Evolutionary conservation across 352 stramenopile species (phyloP).

Genomic region (Phytophthora podocarpi): DNA sequence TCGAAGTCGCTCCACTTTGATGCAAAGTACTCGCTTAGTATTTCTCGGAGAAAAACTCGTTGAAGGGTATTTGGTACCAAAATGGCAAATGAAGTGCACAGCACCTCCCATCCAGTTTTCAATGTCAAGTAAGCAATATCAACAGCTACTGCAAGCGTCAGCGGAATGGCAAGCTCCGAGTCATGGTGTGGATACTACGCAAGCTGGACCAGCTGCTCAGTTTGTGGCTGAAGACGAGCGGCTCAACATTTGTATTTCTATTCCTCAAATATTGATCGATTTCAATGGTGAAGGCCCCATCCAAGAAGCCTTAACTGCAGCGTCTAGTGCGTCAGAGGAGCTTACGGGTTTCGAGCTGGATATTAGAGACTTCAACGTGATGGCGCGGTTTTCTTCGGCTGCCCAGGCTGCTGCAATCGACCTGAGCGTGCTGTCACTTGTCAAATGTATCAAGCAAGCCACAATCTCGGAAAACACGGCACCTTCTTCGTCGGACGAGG

Average conservation of each 20-base stretch:
- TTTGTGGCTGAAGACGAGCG: conserved; percentile 73
- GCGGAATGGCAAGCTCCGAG: conserved; percentile 46
- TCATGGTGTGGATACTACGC: not conserved
- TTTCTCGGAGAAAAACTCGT: conserved; percentile 66
- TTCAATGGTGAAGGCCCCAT: conserved; percentile 55
- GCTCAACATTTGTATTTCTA: conserved; percentile 64
- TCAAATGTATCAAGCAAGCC: conserved; percentile 40
- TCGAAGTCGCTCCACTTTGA: conserved; percentile 62
- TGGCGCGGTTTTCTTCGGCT: conserved; percentile 65
- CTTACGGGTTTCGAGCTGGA: conserved; percentile 69
- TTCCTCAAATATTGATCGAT: conserved; percentile 68
- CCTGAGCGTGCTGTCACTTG: conserved; percentile 46
- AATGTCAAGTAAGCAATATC: conserved; percentile 67
- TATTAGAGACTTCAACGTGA: conserved; percentile 59
- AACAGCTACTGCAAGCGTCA: conserved; percentile 70
- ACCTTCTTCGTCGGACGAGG: conserved; percentile 28
- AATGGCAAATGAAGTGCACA: conserved; percentile 69
- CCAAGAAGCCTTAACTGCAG: conserved; percentile 11
- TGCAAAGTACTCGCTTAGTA: conserved; percentile 63
- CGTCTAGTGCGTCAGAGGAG: conserved; percentile 7
- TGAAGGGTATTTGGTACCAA: conserved; percentile 41
- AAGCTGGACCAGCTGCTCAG: conserved; percentile 7
- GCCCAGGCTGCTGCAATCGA: conserved; percentile 58
- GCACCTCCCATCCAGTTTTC: conserved; percentile 78
- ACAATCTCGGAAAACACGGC: conserved; percentile 37